These are phyloP conservation scores for Quercus lobata DNA, from an alignment of 331 rosid species.

Conservation along the genomic window DNA sequence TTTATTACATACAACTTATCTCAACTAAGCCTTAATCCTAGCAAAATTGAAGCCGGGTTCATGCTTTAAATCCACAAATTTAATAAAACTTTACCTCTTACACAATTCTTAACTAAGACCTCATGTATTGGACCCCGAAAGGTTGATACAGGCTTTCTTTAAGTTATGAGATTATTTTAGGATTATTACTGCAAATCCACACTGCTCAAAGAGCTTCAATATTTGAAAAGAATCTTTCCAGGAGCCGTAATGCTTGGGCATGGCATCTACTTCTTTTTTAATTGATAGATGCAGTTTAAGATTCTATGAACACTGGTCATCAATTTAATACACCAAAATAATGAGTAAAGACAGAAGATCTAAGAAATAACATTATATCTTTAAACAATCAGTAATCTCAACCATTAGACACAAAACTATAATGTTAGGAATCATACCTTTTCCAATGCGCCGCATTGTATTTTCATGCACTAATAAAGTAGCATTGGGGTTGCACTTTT, in stretches of 20 bases:
- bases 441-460: constrained; percentile 65
- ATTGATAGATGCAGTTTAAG: background rate
- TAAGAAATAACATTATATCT: background rate
- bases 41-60: too few species aligned
- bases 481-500: constrained; percentile 78
- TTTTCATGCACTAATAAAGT: constrained; percentile 72
- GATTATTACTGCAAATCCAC: background rate
- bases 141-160: too few species aligned
- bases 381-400: background rate
- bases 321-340: background rate
- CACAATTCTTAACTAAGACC: too few species aligned
- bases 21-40: too few species aligned
- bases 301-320: background rate
- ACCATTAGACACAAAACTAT: constrained; percentile 6
- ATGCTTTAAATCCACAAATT: too few species aligned
- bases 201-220: background rate
- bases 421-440: constrained; percentile 34
- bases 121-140: too few species aligned
- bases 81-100: too few species aligned
- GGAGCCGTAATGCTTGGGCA: background rate
- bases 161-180: background rate
- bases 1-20: too few species aligned
- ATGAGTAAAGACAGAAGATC: too few species aligned
- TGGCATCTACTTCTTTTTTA: background rate
- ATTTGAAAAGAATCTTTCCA: background rate